phyloP scores from a whole-genome alignment of 352 stramenopile genomes.

The Phytophthora kernoviae region DNA sequence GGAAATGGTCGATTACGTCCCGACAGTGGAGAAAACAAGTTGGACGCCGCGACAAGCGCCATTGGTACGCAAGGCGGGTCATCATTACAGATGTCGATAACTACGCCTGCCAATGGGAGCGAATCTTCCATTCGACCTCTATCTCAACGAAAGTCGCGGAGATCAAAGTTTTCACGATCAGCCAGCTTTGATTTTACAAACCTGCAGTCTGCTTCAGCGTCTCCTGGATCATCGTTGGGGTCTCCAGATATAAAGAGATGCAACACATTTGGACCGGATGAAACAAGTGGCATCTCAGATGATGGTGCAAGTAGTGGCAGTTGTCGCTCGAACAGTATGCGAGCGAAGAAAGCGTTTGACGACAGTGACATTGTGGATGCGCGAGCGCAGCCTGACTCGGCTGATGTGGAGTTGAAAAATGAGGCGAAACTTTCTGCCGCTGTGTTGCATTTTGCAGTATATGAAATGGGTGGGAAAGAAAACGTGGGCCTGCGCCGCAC shows the following conservation, averaged over 20 bases:
- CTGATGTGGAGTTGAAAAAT: slow-evolving; percentile 32
- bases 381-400: slow-evolving; percentile 32
- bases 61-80: slow-evolving; percentile 2
- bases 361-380: slow-evolving; percentile 83
- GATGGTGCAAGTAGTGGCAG: slow-evolving; percentile 21
- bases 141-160: slow-evolving; percentile 29
- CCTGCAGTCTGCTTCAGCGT: slow-evolving; percentile 31
- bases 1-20: slow-evolving; percentile 8
- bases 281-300: slow-evolving; percentile 9
- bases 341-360: slow-evolving; percentile 70
- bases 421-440: slow-evolving; percentile 57
- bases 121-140: slow-evolving; percentile 2
- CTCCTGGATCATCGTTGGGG: slow-evolving; percentile 25
- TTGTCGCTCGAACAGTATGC: slow-evolving; percentile 34
- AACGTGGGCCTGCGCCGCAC: slow-evolving; percentile 57
- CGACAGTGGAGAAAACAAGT: slow-evolving; percentile 11
- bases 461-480: slow-evolving; percentile 73
- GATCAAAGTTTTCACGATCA: slow-evolving; percentile 69
- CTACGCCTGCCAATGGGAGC: slow-evolving; percentile 5
- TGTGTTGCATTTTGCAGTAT: slow-evolving; percentile 75
- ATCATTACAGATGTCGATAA: slow-evolving; percentile 8
- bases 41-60: neutral
- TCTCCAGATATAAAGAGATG: slow-evolving; percentile 30
- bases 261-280: slow-evolving; percentile 31
- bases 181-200: slow-evolving; percentile 79